These are phyloP conservation scores for Botrytis medusae DNA, from an alignment of 2,329 filamentous ascomycete genomes.

Conservation along the genomic window DNA sequence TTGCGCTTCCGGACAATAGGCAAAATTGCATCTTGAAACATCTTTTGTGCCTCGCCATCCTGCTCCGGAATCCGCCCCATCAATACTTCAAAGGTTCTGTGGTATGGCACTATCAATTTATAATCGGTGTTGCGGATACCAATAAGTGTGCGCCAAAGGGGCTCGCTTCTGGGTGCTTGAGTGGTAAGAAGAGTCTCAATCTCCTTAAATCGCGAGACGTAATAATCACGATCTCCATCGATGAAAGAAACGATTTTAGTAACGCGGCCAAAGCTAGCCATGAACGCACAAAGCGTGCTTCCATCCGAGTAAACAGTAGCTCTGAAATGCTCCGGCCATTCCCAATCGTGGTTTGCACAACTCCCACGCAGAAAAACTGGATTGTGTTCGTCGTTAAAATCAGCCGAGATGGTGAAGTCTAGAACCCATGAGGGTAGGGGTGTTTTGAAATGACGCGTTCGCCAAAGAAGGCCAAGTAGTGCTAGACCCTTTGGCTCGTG, in stretches of 20 bases:
- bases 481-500: conserved; percentile 17
- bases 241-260: conserved; percentile 11
- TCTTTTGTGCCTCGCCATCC: background rate
- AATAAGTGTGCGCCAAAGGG: conserved; percentile 6
- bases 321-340: background rate
- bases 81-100: background rate
- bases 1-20: background rate
- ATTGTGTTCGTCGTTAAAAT: conserved; percentile 2
- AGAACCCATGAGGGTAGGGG: conserved; percentile 20
- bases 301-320: background rate
- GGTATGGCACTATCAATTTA: background rate
- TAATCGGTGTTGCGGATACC: conserved; percentile 13
- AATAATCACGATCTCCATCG: background rate
- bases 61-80: background rate
- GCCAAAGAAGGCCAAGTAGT: conserved; percentile 20
- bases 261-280: background rate
- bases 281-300: conserved; percentile 1
- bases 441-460: conserved; percentile 14
- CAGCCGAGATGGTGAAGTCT: conserved; percentile 22
- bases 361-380: conserved; percentile 15
- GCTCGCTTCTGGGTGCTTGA: background rate
- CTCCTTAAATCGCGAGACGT: background rate
- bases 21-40: conserved; percentile 9
- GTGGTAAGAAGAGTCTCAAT: background rate
- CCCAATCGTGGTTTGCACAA: background rate